These are phyloP conservation scores for Citrus inodora DNA, from an alignment of 345 rosid genomes.

Conservation along the genomic window DNA sequence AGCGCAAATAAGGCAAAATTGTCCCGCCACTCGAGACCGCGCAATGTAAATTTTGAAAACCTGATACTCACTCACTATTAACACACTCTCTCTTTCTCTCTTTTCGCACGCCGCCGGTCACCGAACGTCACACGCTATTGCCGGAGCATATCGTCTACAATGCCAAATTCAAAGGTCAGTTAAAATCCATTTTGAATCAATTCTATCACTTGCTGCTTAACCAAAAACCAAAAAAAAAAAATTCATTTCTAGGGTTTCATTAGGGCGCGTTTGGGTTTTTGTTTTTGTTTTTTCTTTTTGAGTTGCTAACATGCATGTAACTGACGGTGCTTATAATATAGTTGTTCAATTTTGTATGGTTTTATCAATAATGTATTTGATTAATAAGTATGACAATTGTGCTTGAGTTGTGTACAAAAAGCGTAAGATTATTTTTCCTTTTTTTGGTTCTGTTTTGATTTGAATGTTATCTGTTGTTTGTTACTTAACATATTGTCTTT, in stretches of 20 bases:
- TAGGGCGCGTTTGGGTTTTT: background rate
- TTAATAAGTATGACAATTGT: too few species aligned
- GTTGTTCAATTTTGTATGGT: background rate
- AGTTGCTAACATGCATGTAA: background rate
- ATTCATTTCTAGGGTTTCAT: conserved; percentile 7
- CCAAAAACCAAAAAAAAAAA: background rate
- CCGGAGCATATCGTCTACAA: background rate
- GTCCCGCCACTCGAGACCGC: conserved; percentile 29
- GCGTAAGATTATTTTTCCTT: background rate
- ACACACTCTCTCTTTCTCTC: background rate
- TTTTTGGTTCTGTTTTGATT: background rate
- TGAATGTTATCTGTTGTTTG: background rate
- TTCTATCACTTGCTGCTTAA: background rate
- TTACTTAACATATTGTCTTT: background rate
- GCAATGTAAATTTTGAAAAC: conserved; percentile 11
- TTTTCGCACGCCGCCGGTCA: background rate
- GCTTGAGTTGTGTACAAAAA: background rate
- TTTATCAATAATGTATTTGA: background rate
- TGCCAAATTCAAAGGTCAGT: background rate
- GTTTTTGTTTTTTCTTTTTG: background rate
- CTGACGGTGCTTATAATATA: background rate
- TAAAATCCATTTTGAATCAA: background rate
- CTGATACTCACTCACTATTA: background rate
- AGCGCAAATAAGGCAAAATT: background rate
- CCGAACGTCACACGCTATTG: background rate